A percentile compares a stretch with the other conserved stretches of the same genome.
phyloP scores from a whole-genome alignment of 2,329 filamentous ascomycete species.

The Cytospora leucostoma region DNA sequence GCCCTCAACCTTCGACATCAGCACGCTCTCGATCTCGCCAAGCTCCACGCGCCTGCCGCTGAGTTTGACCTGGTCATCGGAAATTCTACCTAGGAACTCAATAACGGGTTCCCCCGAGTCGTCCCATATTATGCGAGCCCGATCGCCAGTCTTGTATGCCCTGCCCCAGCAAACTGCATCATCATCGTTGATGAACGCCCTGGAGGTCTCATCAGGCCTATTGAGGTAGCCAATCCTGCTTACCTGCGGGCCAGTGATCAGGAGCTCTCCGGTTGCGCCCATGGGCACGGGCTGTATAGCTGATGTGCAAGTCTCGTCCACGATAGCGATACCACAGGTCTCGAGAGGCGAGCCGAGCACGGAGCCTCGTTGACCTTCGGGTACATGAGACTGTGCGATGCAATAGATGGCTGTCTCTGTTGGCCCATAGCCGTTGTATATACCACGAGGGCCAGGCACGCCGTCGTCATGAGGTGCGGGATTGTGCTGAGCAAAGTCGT shows the following conservation, averaged over 20 bases:
- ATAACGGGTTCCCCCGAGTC: slow-evolving; percentile 30
- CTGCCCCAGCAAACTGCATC: slow-evolving; percentile 12
- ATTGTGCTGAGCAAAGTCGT: slow-evolving; percentile 34
- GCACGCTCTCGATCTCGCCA: slow-evolving; percentile 29
- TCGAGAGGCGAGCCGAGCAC: slow-evolving; percentile 40
- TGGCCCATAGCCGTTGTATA: slow-evolving; percentile 35
- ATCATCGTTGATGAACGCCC: slow-evolving; percentile 23
- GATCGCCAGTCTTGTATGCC: slow-evolving; percentile 31
- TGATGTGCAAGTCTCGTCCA: slow-evolving; percentile 29
- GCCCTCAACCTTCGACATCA: slow-evolving; percentile 23
- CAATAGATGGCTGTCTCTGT: slow-evolving; percentile 35
- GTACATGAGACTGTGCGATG: slow-evolving; percentile 30
- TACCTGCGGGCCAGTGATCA: slow-evolving; percentile 29
- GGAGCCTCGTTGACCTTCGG: slow-evolving; percentile 35
- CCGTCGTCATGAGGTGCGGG: slow-evolving; percentile 10
- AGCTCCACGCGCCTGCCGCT: slow-evolving; percentile 27
- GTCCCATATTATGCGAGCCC: slow-evolving; percentile 27
- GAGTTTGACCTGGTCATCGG: slow-evolving; percentile 28
- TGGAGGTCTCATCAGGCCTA: slow-evolving; percentile 21
- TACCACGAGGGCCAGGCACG: slow-evolving; percentile 23
- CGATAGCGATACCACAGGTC: slow-evolving; percentile 39
- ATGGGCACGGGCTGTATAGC: slow-evolving; percentile 22
- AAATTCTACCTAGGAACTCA: slow-evolving; percentile 31
- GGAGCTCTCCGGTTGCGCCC: slow-evolving; percentile 30
- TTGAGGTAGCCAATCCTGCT: slow-evolving; percentile 27